phyloP scores from a whole-genome alignment of 2,329 filamentous ascomycete species.

The Trichoderma polysporum region DNA sequence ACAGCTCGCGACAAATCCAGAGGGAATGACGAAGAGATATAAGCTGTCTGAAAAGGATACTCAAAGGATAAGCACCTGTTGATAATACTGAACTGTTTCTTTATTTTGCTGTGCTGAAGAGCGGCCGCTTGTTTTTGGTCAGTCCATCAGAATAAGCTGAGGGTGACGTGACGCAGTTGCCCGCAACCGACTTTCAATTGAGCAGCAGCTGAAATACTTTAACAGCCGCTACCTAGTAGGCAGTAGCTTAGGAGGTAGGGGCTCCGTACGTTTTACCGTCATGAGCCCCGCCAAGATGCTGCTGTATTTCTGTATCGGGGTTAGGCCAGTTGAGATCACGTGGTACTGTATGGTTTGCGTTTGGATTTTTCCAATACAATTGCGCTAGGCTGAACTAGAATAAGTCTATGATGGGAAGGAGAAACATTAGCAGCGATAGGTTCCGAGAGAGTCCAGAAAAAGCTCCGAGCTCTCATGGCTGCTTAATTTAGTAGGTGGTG shows the following conservation, averaged over 20 bases:
- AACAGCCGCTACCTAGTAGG: neutral
- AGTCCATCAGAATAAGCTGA: neutral
- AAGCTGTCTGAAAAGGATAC: neutral
- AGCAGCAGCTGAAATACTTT: constrained; percentile 10
- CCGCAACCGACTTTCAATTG: constrained; percentile 20
- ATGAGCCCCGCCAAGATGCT: neutral
- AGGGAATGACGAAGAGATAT: neutral
- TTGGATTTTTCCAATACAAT: neutral
- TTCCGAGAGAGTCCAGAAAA: neutral
- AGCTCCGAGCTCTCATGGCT: neutral
- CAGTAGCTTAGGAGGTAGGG: too few relatives aligned
- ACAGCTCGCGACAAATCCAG: neutral
- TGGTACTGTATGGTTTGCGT: neutral
- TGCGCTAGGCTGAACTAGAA: neutral
- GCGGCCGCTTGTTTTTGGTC: neutral
- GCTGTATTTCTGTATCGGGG: neutral
- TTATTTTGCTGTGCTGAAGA: neutral
- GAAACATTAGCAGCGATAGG: neutral
- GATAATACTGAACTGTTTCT: neutral
- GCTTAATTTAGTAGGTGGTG: neutral
- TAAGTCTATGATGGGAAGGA: neutral
- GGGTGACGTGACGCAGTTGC: constrained; percentile 23
- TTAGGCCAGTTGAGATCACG: neutral
- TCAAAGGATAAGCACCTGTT: neutral
- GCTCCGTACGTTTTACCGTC: neutral